Evolutionary conservation across 495 filamentous ascomycete genomes (phyloP).

Genomic region (Aspergillus leporis): DNA sequence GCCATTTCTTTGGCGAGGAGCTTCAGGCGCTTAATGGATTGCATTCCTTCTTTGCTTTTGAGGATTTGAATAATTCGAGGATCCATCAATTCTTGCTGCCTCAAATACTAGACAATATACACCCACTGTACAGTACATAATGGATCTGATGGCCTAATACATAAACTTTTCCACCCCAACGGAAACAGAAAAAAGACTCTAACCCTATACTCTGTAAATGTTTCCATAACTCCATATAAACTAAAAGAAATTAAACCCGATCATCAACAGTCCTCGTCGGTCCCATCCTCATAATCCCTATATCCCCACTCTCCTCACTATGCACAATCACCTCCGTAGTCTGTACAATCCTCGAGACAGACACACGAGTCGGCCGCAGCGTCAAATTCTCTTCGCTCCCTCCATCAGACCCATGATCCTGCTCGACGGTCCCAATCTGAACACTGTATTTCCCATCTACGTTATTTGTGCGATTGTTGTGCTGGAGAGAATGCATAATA

Average conservation of each 20-base stretch:
- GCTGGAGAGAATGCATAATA: constrained; percentile 1
- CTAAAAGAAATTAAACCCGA: constrained; percentile 5
- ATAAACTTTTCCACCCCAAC: background rate
- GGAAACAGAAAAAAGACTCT: constrained; percentile 3
- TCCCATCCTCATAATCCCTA: background rate
- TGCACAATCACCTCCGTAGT: constrained; percentile 12
- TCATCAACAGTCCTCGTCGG: constrained; percentile 1
- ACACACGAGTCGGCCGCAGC: background rate
- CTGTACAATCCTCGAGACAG: constrained; percentile 2
- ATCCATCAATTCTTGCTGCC: background rate
- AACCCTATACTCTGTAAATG: no score
- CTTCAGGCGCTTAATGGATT: constrained; percentile 38
- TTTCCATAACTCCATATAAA: background rate
- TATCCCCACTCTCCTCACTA: constrained; percentile 6
- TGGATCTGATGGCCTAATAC: background rate
- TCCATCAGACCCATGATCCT: background rate
- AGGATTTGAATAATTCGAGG: constrained; percentile 6
- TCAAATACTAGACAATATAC: background rate
- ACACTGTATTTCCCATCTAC: constrained; percentile 8
- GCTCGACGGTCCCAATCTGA: background rate
- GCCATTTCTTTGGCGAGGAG: constrained; percentile 38
- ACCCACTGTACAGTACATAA: constrained; percentile 25
- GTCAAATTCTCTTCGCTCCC: constrained; percentile 6
- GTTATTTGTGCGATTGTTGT: background rate
- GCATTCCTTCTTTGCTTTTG: constrained; percentile 13